Percentiles rank a stretch among this genome's conserved stretches.
phyloP scores from a whole-genome alignment of 2,329 filamentous ascomycete genomes.

The Tolypocladium inflatum region DNA sequence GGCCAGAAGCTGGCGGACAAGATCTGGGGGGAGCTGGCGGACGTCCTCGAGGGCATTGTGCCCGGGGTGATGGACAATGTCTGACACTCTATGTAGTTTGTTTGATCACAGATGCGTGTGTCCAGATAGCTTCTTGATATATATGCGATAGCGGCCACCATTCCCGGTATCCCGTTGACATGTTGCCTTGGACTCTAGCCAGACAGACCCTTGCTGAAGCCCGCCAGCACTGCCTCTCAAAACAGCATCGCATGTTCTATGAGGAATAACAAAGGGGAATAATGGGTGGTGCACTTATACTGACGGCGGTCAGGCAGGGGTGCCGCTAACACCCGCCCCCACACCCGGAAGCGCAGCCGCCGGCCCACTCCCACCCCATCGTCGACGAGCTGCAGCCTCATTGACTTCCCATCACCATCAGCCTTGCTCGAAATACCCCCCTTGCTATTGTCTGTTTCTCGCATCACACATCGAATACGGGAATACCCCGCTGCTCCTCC shows the following conservation, averaged over 20 bases:
- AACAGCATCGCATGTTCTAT: no score
- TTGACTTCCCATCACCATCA: neutral
- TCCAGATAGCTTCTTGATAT: no score
- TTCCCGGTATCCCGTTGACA: no score
- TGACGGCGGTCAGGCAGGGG: neutral
- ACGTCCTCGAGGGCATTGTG: constrained; percentile 30
- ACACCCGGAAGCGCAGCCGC: neutral
- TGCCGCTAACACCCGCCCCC: neutral
- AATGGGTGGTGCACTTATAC: no score
- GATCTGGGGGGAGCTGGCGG: constrained; percentile 32
- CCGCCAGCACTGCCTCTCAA: no score
- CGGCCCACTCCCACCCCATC: neutral
- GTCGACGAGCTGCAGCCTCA: neutral
- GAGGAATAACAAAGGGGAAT: no score
- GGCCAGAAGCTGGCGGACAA: constrained; percentile 24
- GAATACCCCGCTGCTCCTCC: neutral
- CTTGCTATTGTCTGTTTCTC: neutral
- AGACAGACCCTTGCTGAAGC: no score
- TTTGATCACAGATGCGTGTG: no score
- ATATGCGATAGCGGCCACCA: no score
- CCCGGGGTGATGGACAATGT: constrained; percentile 25
- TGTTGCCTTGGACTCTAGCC: no score
- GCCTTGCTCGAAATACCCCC: neutral
- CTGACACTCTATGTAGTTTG: constrained; percentile 6
- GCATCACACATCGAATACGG: neutral